Evolutionary conservation across 2,329 filamentous ascomycete species (phyloP).

Genomic region (Neocucurbitaria cava): DNA sequence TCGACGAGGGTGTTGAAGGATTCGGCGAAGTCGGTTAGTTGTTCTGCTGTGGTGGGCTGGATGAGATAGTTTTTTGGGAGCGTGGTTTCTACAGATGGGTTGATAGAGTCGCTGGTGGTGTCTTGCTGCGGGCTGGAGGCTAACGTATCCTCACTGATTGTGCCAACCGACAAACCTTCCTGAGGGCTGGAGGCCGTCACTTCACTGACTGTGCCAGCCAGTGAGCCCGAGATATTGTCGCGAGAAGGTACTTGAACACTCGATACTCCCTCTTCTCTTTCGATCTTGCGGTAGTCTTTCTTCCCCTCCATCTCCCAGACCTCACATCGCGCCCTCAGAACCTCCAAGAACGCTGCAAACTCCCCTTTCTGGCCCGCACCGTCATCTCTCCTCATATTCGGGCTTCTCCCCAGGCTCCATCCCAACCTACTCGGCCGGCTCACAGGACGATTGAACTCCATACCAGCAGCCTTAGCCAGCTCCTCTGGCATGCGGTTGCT

Average conservation of each 20-base stretch:
- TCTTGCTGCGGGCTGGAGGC: not conserved
- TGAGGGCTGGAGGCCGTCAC: not conserved
- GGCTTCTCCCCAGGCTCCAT: constrained; percentile 56
- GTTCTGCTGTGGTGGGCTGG: constrained; percentile 30
- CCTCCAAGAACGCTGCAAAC: constrained; percentile 77
- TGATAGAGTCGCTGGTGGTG: constrained; percentile 1
- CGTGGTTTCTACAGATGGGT: constrained; percentile 3
- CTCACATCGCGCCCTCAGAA: constrained; percentile 78
- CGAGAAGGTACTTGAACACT: constrained; percentile 2
- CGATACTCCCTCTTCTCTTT: constrained; percentile 32
- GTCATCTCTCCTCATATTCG: constrained; percentile 51
- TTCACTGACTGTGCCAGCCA: not conserved
- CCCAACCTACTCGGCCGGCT: constrained; percentile 46
- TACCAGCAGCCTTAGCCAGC: constrained; percentile 74
- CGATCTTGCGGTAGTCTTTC: constrained; percentile 69
- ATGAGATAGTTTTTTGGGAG: constrained; percentile 47
- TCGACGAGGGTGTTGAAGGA: constrained; percentile 31
- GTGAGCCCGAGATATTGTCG: not conserved
- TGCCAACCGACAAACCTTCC: not conserved
- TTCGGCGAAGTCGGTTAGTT: constrained; percentile 26
- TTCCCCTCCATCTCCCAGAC: constrained; percentile 84
- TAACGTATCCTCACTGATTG: not conserved
- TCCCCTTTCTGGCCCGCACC: constrained; percentile 64
- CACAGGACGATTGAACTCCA: constrained; percentile 68
- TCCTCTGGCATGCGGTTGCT: constrained; percentile 87